Evolutionary conservation across 805 yeast species (phyloP), one percentile per base, ranked within the genome.

Genomic region (Brettanomyces naardenensis): DNA sequence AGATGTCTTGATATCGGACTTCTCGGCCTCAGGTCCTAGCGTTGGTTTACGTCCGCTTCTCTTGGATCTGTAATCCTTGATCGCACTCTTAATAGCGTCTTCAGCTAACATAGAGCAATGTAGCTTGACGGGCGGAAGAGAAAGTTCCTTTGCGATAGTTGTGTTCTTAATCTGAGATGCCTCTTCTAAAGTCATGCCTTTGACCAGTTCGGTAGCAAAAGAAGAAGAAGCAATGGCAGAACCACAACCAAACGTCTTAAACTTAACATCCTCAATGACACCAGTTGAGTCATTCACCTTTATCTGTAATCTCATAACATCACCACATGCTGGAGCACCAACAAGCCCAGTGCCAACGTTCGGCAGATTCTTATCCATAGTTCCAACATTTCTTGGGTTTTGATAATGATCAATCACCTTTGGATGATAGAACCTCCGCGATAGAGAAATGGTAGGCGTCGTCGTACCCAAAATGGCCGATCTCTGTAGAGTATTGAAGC

Each of bases 301-400:
- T 54, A 92, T 92, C 62, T 92, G 97, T 47, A 92, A 72, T 65
- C 95, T 82, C 96, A 92, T 92, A 32, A 92, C 98, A 67, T 92
- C 98, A 39, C 98, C 98, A 66, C 98, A 92, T 0, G 98, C 98
- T 39, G 98, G 97, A 0, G 98, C 97, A 40, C 98, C 98, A 13
- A 92, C 98, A 32, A 92, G 71, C 1, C 98, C 98, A 1, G 97
- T 92, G 31, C 98, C 98, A 10, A 92, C 97, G 48, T 78, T 75
- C 14, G 64, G 54, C 42, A 75, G 73, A 38, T 69, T 71, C 63
- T 89, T 88, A 64, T 89, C 87, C 61, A 92, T 65, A 5, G 95
- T 75, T 14, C 98, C 98, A 20, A 92, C 97, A 57, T 92, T 92
- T 62, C 98, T 76, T 44, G 98, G 98, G 66, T 90, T 89, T 54